Evolutionary conservation across 2,329 filamentous ascomycete genomes (phyloP), one percentile per base, ranked within the genome.

Genomic region (Septoria petroselini): DNA sequence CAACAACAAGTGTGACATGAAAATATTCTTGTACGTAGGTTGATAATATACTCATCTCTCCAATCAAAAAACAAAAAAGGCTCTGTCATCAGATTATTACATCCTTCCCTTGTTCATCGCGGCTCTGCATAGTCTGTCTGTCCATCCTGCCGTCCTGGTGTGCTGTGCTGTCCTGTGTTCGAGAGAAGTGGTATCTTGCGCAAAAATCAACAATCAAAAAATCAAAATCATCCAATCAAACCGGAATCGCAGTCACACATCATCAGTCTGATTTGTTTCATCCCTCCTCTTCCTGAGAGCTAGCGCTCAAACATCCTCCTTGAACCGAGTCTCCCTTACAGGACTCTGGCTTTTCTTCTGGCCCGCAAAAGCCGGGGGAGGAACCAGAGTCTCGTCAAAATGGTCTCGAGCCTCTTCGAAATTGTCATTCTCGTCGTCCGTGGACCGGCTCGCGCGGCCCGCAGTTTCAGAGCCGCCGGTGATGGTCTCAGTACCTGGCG

Each of bases 351-450:
- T 64, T 61, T 64, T 66, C 40, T 43, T 53, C 55, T 64, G 58
- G 3, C 61, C 62, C 3, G 48, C 63, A 53, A 73, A 73, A 27
- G 62, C 68, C 30, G 71, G 70, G 12, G 70, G 68, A 30, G 72
- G 71, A 38, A 68, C 69, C 14, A 73, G 61, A 30, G 63, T 68
- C 57, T 76, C 72, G 54, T 80, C 75, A 50, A 77, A 76, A 35
- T 65, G 64, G 58, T 78, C 75, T 51, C 70, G 70, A 7, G 72
- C 75, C 65, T 81, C 78, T 49, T 81, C 76, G 46, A 76, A 75
- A 35, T 78, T 75, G 4, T 75, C 62, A 19, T 73, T 68, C 21
- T 65, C 70, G 37, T 68, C 66, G n/a, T 69, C 61, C 1, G 60
- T 66, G 21, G 34, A 38, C 6, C 34, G 17, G 41, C 41, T 39